phyloP scores from a whole-genome alignment of 208 protist genomes.

The Acanthamoeba triangularis region DNA sequence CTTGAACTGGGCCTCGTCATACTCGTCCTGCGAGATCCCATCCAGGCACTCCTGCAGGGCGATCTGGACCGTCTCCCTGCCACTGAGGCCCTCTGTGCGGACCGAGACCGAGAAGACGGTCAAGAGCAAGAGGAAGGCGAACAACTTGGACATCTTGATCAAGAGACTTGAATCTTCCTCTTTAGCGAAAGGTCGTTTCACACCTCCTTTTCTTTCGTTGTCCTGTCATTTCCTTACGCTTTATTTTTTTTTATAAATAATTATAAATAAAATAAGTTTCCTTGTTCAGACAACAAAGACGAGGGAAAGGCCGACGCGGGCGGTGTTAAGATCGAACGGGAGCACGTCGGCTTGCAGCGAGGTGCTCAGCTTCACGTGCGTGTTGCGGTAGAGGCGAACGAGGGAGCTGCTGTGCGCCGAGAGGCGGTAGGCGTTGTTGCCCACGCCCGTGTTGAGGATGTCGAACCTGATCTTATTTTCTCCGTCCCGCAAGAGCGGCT shows the following conservation, averaged over 20 bases:
- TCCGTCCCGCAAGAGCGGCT: background rate
- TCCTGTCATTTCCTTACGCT: too few relatives aligned
- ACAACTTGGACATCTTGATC: background rate
- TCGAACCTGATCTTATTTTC: conserved; percentile 10
- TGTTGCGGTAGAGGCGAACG: background rate
- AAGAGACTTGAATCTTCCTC: background rate
- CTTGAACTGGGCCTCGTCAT: background rate
- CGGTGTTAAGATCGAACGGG: background rate
- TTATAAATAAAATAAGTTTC: background rate
- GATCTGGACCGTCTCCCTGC: too few relatives aligned
- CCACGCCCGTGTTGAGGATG: background rate
- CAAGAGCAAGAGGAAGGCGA: background rate
- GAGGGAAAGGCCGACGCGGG: background rate
- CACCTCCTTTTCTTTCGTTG: too few relatives aligned
- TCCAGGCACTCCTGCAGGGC: too few relatives aligned
- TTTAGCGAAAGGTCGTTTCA: too few relatives aligned
- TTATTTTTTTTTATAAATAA: too few relatives aligned
- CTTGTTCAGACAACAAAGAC: background rate
- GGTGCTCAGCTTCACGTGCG: background rate
- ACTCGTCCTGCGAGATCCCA: background rate
- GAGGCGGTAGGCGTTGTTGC: background rate
- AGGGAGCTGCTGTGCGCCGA: background rate
- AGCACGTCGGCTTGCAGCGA: conserved; percentile 14
- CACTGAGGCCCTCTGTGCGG: too few relatives aligned
- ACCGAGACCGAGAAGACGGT: too few relatives aligned